Evolutionary conservation across 2,329 filamentous ascomycete species (phyloP), one percentile per base, ranked within the genome.

Genomic region (Blastomyces silverae): DNA sequence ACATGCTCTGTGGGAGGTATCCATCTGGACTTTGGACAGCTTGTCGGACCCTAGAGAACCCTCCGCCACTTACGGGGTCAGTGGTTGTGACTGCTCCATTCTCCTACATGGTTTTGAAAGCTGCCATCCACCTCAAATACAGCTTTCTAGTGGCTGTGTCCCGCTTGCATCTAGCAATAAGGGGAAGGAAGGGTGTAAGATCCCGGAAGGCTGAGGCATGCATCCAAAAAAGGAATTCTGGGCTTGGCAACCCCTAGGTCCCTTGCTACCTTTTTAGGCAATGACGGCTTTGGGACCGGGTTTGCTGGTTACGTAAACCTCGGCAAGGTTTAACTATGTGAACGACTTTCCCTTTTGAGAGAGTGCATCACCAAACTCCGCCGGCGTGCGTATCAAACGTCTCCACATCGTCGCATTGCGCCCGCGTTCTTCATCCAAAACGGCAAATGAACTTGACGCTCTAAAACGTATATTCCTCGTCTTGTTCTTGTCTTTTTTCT

Each of bases 281-380:
- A 39, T 39, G 11, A 39, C 10, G 37, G 37, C 10, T 39, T 11
- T 34, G 13, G 15, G 44, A 8, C 17, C 17, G 17, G 37, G 3
- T 46, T 46, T 46, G 11, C 22, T 20, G 7, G 46, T 10, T 2
- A 1, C 10, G 46, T n/a, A 4, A 57, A 57, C 20, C 28, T n/a
- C 34, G 28, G 53, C 42, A 46, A 17, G 34, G 7, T 5, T n/a
- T 39, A 13, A 13, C n/a, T n/a, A n/a, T 42, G 3, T 11, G 1
- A 39, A 57, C 42, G 59, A 61, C 59, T 61, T 61, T 61, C 59
- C 59, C 42, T 34, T 61, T 61, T 50, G 44, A 50, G 59, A 50
- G 59, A 61, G 15, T 50, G 17, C 44, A 61, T 37, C 10, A 39
- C 37, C 37, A 55, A 53, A 8, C 48, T n/a, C 20, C 15, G n/a